A percentile compares a stretch with the other conserved stretches of the same genome.
Evolutionary conservation across 23 red algal species (phyloP).

Genomic region (Gracilaria gracilis): DNA sequence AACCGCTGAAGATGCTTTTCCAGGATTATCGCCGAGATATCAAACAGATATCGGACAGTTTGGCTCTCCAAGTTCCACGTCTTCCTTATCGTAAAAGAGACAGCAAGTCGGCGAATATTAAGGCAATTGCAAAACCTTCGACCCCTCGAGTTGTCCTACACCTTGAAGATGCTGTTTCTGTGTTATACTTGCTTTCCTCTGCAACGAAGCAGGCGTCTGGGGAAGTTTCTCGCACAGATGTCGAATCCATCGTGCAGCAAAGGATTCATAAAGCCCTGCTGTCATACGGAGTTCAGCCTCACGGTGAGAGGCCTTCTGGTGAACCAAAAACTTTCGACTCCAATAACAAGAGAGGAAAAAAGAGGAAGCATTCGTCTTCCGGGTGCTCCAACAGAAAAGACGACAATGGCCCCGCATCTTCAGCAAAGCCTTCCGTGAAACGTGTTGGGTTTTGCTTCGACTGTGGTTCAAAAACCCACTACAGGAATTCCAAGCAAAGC

Average conservation of each 20-base stretch:
- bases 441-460: neutral
- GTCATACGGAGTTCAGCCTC: no score
- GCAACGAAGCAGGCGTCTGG: neutral
- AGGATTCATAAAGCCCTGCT: no score
- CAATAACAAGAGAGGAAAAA: no score
- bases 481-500: neutral
- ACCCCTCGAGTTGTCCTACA: neutral
- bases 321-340: no score
- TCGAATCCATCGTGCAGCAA: no score
- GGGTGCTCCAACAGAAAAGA: no score
- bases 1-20: no score
- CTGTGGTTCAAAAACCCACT: neutral
- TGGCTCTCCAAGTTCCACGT: neutral
- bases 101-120: neutral
- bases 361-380: no score
- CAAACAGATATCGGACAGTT: neutral
- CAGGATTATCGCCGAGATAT: neutral
- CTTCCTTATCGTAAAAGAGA: neutral
- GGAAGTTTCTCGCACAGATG: no score
- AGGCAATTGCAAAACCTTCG: neutral
- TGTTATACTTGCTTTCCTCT: neutral
- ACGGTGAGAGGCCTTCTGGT: no score
- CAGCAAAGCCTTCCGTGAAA: neutral
- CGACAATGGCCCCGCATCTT: no score
- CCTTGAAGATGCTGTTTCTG: constrained; percentile 22